A percentile compares a stretch with the other conserved stretches of the same genome.
Conservation (phyloP, 2,329 filamentous ascomycete species). For the Trichocomaceae sp. region DNA sequence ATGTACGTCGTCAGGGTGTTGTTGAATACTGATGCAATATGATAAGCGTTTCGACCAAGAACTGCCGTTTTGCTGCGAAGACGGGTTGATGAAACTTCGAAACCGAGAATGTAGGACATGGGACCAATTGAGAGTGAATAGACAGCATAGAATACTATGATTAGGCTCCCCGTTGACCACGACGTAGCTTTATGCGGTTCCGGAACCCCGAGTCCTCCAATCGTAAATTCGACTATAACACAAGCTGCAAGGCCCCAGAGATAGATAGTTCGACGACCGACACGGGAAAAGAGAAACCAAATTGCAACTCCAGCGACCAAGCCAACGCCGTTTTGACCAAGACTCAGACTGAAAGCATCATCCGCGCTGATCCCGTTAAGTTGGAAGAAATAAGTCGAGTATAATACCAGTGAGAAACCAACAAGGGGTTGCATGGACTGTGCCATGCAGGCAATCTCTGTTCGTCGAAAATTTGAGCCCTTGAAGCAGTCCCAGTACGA, state of each 20-base stretch:
- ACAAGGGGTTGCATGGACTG: conserved; percentile 39
- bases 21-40: conserved; percentile 14
- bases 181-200: conserved; percentile 14
- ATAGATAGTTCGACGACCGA: conserved; percentile 27
- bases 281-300: conserved; percentile 26
- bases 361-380: conserved; percentile 25
- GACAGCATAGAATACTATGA: conserved; percentile 29
- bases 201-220: conserved; percentile 30
- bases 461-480: conserved; percentile 33
- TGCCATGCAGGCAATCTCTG: conserved; percentile 35
- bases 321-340: conserved; percentile 30
- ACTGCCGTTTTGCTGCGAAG: conserved; percentile 42
- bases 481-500: conserved; percentile 53
- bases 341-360: conserved; percentile 28
- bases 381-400: conserved; percentile 50
- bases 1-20: too few species aligned
- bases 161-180: conserved; percentile 33
- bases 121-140: conserved; percentile 35
- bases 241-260: conserved; percentile 25
- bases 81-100: conserved; percentile 37
- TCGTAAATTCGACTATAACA: conserved; percentile 28
- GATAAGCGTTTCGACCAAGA: conserved; percentile 34
- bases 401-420: conserved; percentile 40
- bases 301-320: conserved; percentile 28
- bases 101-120: conserved; percentile 41